A percentile compares a stretch with the other conserved stretches of the same genome.
Conservation (phyloP, 208 protist species). For the Trypanosoma vivax region DNA sequence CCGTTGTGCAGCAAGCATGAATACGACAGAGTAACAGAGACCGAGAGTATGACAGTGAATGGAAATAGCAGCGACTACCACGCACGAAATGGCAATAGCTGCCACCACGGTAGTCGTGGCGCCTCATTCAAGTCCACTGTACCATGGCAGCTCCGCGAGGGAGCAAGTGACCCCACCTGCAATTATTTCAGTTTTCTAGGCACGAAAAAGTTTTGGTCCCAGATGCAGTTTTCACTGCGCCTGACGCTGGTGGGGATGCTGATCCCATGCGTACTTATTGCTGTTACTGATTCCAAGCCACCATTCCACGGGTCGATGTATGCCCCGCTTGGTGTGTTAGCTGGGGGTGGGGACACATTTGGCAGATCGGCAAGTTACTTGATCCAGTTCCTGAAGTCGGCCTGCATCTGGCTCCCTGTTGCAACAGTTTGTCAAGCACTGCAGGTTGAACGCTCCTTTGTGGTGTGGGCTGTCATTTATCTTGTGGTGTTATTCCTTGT, state of each 20-base stretch:
- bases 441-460: constrained; percentile 33
- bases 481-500: constrained; percentile 52
- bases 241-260: constrained; percentile 65
- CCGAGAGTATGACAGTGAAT: not conserved
- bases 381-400: constrained; percentile 49
- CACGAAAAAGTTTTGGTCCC: constrained; percentile 59
- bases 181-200: constrained; percentile 43
- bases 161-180: constrained; percentile 17
- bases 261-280: constrained; percentile 45
- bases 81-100: not conserved
- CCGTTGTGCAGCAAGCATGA: not conserved
- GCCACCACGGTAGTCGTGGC: not conserved
- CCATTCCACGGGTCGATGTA: constrained; percentile 46
- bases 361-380: constrained; percentile 44
- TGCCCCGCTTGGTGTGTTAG: constrained; percentile 41
- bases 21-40: not conserved
- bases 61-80: not conserved
- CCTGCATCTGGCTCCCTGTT: constrained; percentile 59
- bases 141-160: constrained; percentile 48
- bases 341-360: constrained; percentile 42
- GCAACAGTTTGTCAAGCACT: constrained; percentile 39
- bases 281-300: constrained; percentile 20
- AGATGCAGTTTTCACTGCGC: constrained; percentile 54
- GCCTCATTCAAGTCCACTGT: constrained; percentile 26
- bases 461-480: constrained; percentile 59